Evolutionary conservation across 2,329 filamentous ascomycete genomes (phyloP).

Genomic region (Colletotrichum sp.): DNA sequence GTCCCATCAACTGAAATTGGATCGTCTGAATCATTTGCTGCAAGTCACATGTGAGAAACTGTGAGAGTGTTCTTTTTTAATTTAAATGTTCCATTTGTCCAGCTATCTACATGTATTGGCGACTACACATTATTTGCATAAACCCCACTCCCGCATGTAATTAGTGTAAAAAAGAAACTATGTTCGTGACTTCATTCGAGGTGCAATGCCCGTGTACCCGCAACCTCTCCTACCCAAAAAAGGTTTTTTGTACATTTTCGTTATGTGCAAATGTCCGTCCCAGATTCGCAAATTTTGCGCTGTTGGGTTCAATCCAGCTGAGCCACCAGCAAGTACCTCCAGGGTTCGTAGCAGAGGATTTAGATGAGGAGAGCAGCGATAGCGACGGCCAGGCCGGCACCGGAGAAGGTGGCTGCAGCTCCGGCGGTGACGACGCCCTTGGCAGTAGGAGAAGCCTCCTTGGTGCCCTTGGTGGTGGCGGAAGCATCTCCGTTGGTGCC

Average conservation of each 20-base stretch:
- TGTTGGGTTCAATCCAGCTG: background rate
- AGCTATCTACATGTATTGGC: background rate
- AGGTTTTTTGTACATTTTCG: background rate
- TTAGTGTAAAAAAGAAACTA: background rate
- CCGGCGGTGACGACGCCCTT: constrained; percentile 13
- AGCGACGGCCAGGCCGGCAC: background rate
- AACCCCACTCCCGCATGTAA: background rate
- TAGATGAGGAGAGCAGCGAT: constrained; percentile 13
- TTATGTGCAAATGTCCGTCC: background rate
- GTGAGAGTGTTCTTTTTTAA: background rate
- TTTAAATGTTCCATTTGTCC: background rate
- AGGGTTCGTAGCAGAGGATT: background rate
- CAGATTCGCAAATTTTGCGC: background rate
- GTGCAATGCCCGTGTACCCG: background rate
- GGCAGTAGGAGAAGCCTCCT: background rate
- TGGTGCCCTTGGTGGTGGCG: background rate
- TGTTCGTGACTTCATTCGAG: background rate
- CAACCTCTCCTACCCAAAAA: background rate
- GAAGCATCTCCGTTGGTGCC: background rate
- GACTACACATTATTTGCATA: background rate
- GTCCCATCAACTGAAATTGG: background rate
- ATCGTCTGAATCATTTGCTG: background rate
- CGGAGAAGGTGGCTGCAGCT: constrained; percentile 7
- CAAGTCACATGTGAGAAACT: background rate
- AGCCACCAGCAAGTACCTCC: background rate